phyloP scores from a whole-genome alignment of 1,284 basidiomycete species.

The Dichomitus squalens region DNA sequence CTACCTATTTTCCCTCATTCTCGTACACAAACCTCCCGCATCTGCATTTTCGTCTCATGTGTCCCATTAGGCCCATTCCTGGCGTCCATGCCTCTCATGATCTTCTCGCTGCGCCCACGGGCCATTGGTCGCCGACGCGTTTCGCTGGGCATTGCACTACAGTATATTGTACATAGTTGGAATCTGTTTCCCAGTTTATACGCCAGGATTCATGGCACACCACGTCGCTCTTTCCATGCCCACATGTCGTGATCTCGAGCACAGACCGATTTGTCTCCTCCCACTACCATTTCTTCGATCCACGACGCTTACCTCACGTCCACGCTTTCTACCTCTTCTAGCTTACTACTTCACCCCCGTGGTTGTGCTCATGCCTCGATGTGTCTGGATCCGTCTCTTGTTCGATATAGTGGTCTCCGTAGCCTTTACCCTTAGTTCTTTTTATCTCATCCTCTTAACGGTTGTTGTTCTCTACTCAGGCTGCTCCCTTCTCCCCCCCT shows the following conservation, averaged over 20 bases:
- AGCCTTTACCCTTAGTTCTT: conserved; percentile 5
- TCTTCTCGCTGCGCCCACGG: conserved; percentile 4
- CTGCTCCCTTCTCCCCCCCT: conserved; percentile 19
- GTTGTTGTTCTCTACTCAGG: conserved; percentile 6
- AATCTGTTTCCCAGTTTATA: conserved; percentile 17
- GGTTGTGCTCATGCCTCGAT: conserved; percentile 27
- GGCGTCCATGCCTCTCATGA: conserved; percentile 11
- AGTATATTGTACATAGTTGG: conserved; percentile 29
- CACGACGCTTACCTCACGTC: conserved; percentile 13
- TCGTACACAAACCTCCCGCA: conserved; percentile 19
- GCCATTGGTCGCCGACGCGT: conserved; percentile 7
- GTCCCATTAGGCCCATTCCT: conserved; percentile 11
- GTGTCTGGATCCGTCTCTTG: conserved; percentile 21
- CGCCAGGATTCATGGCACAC: conserved; percentile 16
- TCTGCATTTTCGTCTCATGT: conserved; percentile 15
- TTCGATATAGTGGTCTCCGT: conserved; percentile 17
- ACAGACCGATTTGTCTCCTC: not conserved
- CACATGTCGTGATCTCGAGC: conserved; percentile 19
- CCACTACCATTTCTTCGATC: conserved; percentile 8
- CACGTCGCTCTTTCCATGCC: conserved; percentile 24
- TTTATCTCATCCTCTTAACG: conserved; percentile 2
- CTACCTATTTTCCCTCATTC: not conserved
- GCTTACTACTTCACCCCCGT: conserved; percentile 6
- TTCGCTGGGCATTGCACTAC: conserved; percentile 18
- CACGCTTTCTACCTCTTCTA: not conserved